Conservation (phyloP, 805 yeast genomes). For the Wickerhamomyces chambardii region DNA sequence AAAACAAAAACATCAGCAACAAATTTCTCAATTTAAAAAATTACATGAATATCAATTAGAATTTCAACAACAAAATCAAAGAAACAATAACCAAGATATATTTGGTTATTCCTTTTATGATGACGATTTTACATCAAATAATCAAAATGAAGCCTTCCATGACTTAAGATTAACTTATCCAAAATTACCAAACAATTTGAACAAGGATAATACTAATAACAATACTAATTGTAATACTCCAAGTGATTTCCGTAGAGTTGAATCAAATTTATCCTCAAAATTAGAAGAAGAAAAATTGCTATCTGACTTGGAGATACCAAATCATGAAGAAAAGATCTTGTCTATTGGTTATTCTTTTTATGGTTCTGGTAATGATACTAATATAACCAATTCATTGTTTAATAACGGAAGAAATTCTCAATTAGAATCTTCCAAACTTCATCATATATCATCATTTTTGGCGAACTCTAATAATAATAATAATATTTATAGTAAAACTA, state of each 20-base stretch:
- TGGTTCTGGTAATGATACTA: conserved; percentile 1
- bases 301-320: conserved; percentile 19
- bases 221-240: conserved; percentile 7
- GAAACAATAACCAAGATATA: conserved; percentile 8
- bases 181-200: conserved; percentile 13
- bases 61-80: background rate
- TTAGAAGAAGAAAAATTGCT: conserved; percentile 12
- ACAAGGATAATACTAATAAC: conserved; percentile 5
- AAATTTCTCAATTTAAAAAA: conserved; percentile 1
- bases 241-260: conserved; percentile 1
- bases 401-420: too few relatives aligned
- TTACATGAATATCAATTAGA: background rate
- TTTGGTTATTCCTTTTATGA: conserved; percentile 21
- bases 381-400: too few relatives aligned
- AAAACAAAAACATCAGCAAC: background rate
- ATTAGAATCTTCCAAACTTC: too few relatives aligned
- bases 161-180: conserved; percentile 14
- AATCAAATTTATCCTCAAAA: background rate
- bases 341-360: conserved; percentile 30
- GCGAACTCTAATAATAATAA: too few relatives aligned
- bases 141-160: conserved; percentile 11
- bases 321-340: conserved; percentile 19
- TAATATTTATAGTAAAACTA: too few relatives aligned
- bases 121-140: conserved; percentile 14
- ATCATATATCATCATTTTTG: too few relatives aligned